A percentile compares a stretch with the other conserved stretches of the same genome.
Evolutionary conservation across 768 basidiomycete genomes (phyloP).

Genomic region (Xerocomellus chrysenteron): DNA sequence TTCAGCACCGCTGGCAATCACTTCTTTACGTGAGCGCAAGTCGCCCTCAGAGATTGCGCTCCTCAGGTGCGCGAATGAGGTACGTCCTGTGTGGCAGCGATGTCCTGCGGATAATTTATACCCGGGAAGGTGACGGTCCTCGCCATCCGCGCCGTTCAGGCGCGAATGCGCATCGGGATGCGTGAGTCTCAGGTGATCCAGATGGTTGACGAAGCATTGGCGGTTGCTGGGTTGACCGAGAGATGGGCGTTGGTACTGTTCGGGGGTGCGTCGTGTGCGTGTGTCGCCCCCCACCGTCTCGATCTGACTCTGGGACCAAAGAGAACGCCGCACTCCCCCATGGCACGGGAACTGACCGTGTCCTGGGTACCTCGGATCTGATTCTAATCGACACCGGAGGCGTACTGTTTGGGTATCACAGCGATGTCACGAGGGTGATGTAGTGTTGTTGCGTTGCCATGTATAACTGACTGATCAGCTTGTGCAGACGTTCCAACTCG

Average conservation of each 20-base stretch:
- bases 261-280: slow-evolving; percentile 52
- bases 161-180: slow-evolving; percentile 66
- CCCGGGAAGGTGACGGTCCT: slow-evolving; percentile 70
- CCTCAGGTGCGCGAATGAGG: slow-evolving; percentile 79
- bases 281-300: not conserved
- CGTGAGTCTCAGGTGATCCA: slow-evolving; percentile 65
- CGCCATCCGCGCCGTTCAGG: slow-evolving; percentile 64
- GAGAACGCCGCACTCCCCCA: slow-evolving; percentile 88
- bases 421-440: slow-evolving; percentile 76
- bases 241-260: slow-evolving; percentile 71
- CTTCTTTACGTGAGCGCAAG: slow-evolving; percentile 71
- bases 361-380: slow-evolving; percentile 56
- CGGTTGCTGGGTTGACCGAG: slow-evolving; percentile 55
- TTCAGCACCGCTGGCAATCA: slow-evolving; percentile 55
- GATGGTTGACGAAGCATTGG: slow-evolving; percentile 58
- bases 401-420: slow-evolving; percentile 68
- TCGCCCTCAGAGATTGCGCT: slow-evolving; percentile 67
- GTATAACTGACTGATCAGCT: not conserved
- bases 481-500: slow-evolving; percentile 62
- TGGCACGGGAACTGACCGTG: slow-evolving; percentile 71
- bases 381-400: slow-evolving; percentile 76
- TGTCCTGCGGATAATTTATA: not conserved
- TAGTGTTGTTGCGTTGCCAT: not conserved
- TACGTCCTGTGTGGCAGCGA: slow-evolving; percentile 26
- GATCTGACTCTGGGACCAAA: slow-evolving; percentile 29